Conservation (phyloP, 1,284 basidiomycete species). For the Papiliotrema nemorosa region DNA sequence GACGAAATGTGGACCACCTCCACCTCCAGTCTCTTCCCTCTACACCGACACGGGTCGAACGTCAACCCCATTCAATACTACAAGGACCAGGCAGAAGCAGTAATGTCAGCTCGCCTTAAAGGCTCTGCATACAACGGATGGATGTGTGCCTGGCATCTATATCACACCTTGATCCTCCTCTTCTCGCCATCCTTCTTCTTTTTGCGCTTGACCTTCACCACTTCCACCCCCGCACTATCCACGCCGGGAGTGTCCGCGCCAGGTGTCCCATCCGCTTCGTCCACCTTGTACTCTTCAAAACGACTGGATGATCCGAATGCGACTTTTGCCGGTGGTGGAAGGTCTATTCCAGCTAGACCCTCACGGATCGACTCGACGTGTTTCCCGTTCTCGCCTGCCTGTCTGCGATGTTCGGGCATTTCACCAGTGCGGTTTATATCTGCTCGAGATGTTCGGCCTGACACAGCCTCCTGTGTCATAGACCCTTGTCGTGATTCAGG, state of each 20-base stretch:
- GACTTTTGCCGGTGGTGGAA: constrained; percentile 5
- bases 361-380: constrained; percentile 8
- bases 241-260: constrained; percentile 12
- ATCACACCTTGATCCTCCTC: too few species aligned
- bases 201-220: constrained; percentile 45
- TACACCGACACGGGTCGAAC: too few species aligned
- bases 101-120: too few species aligned
- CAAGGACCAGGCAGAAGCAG: too few species aligned
- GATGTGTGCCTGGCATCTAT: too few species aligned
- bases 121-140: too few species aligned
- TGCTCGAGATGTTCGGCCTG: constrained; percentile 10
- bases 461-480: not conserved
- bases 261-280: constrained; percentile 8
- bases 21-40: too few species aligned
- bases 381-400: constrained; percentile 17
- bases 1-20: too few species aligned
- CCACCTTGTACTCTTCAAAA: constrained; percentile 61
- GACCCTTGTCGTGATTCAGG: not conserved
- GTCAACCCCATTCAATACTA: too few species aligned
- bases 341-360: constrained; percentile 42
- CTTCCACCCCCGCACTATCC: constrained; percentile 28
- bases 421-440: constrained; percentile 72
- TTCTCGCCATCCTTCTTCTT: constrained; percentile 35
- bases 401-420: constrained; percentile 72
- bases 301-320: constrained; percentile 17